Evolutionary conservation across 73 alveolate genomes (phyloP).

Genomic region (Paramecium biaurelia): DNA sequence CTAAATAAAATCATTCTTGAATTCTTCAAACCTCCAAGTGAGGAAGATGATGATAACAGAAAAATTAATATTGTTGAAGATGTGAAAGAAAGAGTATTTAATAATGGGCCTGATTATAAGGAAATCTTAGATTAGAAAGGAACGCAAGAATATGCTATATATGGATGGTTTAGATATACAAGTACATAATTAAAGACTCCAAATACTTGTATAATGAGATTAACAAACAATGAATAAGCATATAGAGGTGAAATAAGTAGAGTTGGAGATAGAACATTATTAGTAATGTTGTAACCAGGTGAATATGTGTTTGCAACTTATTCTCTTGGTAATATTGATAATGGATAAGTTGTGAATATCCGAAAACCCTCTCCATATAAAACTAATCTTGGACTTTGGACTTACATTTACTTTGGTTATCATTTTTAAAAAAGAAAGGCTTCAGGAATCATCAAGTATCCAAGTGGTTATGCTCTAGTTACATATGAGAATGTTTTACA

Average conservation of each 20-base stretch:
- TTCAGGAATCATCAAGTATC: neutral
- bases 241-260: neutral
- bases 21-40: neutral
- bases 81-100: neutral
- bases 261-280: conserved; percentile 46
- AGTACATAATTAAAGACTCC: neutral
- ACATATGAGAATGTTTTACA: neutral
- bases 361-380: neutral
- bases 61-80: neutral
- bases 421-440: neutral
- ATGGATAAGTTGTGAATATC: neutral
- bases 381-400: neutral
- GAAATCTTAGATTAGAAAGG: neutral
- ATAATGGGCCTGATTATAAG: neutral
- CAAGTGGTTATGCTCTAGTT: neutral
- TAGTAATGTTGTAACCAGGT: neutral
- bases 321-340: neutral
- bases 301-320: conserved; percentile 38
- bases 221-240: conserved; percentile 1
- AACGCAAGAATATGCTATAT: neutral
- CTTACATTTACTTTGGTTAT: neutral
- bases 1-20: neutral
- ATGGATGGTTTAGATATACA: conserved; percentile 40
- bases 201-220: neutral
- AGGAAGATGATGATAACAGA: neutral